These are phyloP conservation scores for Boletus sp. DNA, from an alignment of 768 basidiomycete species.

Conservation along the genomic window DNA sequence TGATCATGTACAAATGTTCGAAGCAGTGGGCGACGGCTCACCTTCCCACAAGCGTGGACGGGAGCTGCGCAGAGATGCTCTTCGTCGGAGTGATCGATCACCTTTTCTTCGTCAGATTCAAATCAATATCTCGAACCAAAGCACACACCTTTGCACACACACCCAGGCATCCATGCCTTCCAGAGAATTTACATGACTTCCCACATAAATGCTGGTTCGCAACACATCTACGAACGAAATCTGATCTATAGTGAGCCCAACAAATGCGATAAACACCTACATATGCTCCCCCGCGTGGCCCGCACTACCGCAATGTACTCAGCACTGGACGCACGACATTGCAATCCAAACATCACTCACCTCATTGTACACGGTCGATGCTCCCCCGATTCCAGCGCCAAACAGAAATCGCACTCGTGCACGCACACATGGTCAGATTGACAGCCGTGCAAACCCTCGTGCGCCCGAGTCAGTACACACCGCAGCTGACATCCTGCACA, in stretches of 20 bases:
- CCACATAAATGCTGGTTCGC: conserved; percentile 56
- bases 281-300: conserved; percentile 57
- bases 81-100: conserved; percentile 44
- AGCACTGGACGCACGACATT: not conserved
- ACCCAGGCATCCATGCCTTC: conserved; percentile 49
- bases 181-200: conserved; percentile 43
- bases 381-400: conserved; percentile 28
- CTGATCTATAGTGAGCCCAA: not conserved
- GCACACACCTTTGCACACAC: conserved; percentile 50
- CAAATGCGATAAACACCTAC: conserved; percentile 31
- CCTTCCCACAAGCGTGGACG: conserved; percentile 57
- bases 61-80: conserved; percentile 54
- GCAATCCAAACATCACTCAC: conserved; percentile 33
- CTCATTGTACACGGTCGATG: conserved; percentile 43
- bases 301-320: conserved; percentile 37
- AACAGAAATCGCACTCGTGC: conserved; percentile 42
- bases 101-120: conserved; percentile 29
- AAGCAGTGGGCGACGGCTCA: conserved; percentile 8
- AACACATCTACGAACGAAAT: conserved; percentile 42
- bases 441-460: conserved; percentile 50
- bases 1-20: not conserved
- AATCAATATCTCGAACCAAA: not conserved
- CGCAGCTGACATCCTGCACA: conserved; percentile 49
- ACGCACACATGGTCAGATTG: conserved; percentile 47
- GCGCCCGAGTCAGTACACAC: conserved; percentile 47